Evolutionary conservation across 805 yeast species (phyloP), one percentile per base, ranked within the genome.

Genomic region (Zygosaccharomyces bailii): DNA sequence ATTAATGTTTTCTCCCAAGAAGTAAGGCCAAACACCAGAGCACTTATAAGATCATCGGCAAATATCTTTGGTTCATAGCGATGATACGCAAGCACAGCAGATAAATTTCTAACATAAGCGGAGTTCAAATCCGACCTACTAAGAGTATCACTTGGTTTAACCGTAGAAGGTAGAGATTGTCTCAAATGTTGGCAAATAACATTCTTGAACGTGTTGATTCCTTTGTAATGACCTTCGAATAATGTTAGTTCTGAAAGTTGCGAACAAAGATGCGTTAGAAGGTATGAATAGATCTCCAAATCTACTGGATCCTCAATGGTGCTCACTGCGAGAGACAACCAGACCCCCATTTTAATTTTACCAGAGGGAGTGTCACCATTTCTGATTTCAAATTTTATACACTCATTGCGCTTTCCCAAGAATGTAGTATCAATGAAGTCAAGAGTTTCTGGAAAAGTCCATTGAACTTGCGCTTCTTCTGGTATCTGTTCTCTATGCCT

Each of bases 1-100:
- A 82, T 76, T 0, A 88, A 86, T 0, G 95, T 80, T 48, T 78
- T 78, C 48, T 87, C 88, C 86, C 90, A 84, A 0, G 88, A 80
- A 1, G 80, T 75, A 42, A 86, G 63, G 0, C 86, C 86, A 36
- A 73, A 65, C 9, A 82, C 68, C 20, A 84, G 69, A 0, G 88
- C 72, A 44, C 73, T 74, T 13, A 86, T 72, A 18, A 86, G 69
- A 45, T 73, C 77, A 56, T 84, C 90, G 48, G 82, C 80, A 39
- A 82, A 86, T 14, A 62, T 65, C 48, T 76, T 79, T 5, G 77
- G 59, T 49, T 81, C 76, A 19, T 69, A 60, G 14, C 67, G 68
- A 46, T 78, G 81, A 51, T 82, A 83, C 1, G 86, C 84, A 6
- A 82, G 60, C 33, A 84, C 64, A 0, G 84, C 72, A 0, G 89